phyloP scores from a whole-genome alignment of 1,284 basidiomycete genomes.

The Ceraceosorus bombacis region DNA sequence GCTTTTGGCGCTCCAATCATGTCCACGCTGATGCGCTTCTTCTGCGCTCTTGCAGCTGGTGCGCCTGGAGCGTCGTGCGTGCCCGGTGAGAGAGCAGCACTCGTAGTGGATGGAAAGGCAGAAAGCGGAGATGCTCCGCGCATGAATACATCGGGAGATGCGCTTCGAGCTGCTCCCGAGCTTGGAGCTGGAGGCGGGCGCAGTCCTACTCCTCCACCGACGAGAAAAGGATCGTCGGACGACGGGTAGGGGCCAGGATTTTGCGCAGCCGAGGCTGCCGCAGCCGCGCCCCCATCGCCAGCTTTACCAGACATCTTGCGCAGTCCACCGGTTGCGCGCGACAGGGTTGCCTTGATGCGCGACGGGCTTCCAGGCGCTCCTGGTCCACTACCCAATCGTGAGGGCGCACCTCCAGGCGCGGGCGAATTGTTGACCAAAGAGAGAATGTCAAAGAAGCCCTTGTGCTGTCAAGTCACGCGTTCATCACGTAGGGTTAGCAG shows the following conservation, averaged over 20 bases:
- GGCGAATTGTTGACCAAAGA: conserved; percentile 35
- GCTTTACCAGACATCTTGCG: conserved; percentile 12
- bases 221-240: not conserved
- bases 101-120: too few species aligned
- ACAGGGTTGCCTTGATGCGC: conserved; percentile 20
- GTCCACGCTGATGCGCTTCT: conserved; percentile 43
- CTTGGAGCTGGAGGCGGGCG: not conserved
- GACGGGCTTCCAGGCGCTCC: not conserved
- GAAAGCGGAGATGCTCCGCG: not conserved
- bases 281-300: too few species aligned
- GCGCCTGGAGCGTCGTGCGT: too few species aligned
- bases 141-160: not conserved
- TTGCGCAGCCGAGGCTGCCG: too few species aligned
- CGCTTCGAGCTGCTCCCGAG: not conserved
- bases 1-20: conserved; percentile 36
- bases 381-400: not conserved
- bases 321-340: conserved; percentile 29
- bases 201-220: not conserved
- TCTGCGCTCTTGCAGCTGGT: conserved; percentile 16
- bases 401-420: not conserved
- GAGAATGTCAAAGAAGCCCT: conserved; percentile 43
- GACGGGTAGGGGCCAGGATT: too few species aligned
- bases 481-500: not conserved
- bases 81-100: too few species aligned
- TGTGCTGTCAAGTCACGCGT: conserved; percentile 19